Evolutionary conservation across 352 stramenopile species (phyloP), one percentile per base, ranked within the genome.

Genomic region (Globisporangium heterothallicum): DNA sequence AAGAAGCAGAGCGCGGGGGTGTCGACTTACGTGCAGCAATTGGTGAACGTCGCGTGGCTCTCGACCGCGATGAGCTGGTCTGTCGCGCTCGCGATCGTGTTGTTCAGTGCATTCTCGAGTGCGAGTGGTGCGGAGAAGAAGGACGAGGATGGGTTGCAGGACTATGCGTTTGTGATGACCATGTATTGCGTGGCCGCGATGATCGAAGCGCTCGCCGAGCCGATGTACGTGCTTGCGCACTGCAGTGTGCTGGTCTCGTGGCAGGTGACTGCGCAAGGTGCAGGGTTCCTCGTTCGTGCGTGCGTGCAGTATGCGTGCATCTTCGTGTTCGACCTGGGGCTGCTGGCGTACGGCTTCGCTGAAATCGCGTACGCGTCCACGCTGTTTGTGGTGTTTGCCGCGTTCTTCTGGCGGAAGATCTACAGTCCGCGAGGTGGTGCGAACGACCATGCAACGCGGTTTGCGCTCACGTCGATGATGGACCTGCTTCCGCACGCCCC

Each of bases 161-260:
- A 77, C 3, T 94, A 90, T 40, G 57, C 68, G 27, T 55, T 62
- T 8, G 74, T 88, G 21, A 51, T 95, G 48, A 58, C 52, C 7
- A 84, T 93, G 67, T 93, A 92, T 48, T 90, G 79, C 53, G 52
- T 72, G 18, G 78, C 83, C 26, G 84, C 84, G 46, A 86, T 83
- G 68, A 64, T 92, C 30, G 85, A 95, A 53, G 78, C 81, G 7
- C 44, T 86, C 8, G 84, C 79, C 1, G 85, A 95, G 59, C 81
- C 84, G 0, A 85, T 95, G 77, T 93, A 87, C 36, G 58, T 92
- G 38, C 61, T 93, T 34, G 76, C 80, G 0, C 74, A 92, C 59
- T 84, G 70, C 46, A 86, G 72, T 52, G 78, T 93, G 32, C 59
- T 86, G 29, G 84, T 94, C n/a, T 79, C 71, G n/a, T 85, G 84